These are phyloP conservation scores for Geum urbanum DNA, from an alignment of 306 rosid genomes.

Conservation along the genomic window DNA sequence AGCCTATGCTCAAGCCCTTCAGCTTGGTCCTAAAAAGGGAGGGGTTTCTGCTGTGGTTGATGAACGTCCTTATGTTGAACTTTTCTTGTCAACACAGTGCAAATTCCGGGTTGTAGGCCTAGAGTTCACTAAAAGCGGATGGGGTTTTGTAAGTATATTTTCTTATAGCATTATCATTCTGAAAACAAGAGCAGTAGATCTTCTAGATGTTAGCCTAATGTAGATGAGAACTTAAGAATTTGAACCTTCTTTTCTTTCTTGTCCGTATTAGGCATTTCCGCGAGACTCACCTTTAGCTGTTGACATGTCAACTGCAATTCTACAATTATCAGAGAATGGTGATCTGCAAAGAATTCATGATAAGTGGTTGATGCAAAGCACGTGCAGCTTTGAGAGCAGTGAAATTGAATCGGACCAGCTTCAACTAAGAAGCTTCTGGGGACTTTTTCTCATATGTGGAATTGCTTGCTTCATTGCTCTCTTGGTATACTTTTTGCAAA, in stretches of 20 bases:
- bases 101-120: conserved; percentile 77
- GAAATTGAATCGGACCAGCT: conserved; percentile 73
- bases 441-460: conserved; percentile 81
- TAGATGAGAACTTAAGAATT: background rate
- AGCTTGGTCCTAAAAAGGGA: conserved; percentile 69
- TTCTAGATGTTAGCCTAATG: background rate
- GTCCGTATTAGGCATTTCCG: conserved; percentile 64
- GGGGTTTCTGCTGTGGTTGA: conserved; percentile 95
- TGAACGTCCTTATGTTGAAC: conserved; percentile 68
- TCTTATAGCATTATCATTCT: conserved; percentile 1
- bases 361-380: conserved; percentile 70
- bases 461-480: conserved; percentile 67
- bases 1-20: conserved; percentile 68
- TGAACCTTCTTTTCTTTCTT: background rate
- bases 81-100: conserved; percentile 79
- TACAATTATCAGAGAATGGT: conserved; percentile 87
- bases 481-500: conserved; percentile 47
- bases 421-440: conserved; percentile 85
- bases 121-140: conserved; percentile 95
- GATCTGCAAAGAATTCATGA: conserved; percentile 92
- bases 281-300: conserved; percentile 85
- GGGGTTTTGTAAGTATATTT: conserved; percentile 86
- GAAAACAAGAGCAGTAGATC: background rate
- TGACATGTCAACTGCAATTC: conserved; percentile 89
- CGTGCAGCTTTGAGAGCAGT: conserved; percentile 47